Conservation (phyloP, 2,329 filamentous ascomycete species). For the Xylariales sp. region DNA sequence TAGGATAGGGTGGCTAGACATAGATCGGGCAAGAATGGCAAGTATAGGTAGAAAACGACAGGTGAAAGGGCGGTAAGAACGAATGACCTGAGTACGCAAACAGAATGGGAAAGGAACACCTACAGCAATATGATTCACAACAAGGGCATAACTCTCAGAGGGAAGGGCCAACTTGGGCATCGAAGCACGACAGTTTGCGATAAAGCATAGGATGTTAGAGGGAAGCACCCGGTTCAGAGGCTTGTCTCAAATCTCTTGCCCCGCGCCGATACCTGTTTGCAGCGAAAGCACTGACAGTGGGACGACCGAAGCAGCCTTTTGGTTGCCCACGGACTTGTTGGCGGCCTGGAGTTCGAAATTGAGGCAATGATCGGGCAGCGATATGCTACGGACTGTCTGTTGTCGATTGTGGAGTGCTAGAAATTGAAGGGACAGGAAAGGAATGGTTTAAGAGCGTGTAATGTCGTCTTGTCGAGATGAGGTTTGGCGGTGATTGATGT, state of each 20-base stretch:
- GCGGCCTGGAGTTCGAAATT: too few relatives aligned
- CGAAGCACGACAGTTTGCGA: constrained; percentile 5
- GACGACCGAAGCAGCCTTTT: constrained; percentile 3
- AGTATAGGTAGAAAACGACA: too few relatives aligned
- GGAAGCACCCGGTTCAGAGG: constrained; percentile 8
- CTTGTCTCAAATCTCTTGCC: constrained; percentile 6
- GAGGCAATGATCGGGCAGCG: too few relatives aligned
- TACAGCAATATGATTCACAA: constrained; percentile 1
- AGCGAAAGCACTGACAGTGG: constrained; percentile 3
- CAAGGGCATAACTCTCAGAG: background rate
- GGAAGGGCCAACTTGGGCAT: background rate
- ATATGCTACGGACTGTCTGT: too few relatives aligned
- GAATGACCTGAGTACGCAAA: background rate
- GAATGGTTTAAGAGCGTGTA: too few relatives aligned
- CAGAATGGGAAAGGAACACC: background rate
- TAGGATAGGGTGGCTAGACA: background rate
- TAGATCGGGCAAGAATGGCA: background rate
- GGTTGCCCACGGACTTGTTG: too few relatives aligned
- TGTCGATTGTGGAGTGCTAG: too few relatives aligned
- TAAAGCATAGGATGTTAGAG: background rate
- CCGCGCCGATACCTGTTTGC: constrained; percentile 8
- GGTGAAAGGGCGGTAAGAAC: background rate
- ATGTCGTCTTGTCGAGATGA: too few relatives aligned
- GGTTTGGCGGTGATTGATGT: too few relatives aligned
- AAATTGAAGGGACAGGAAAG: too few relatives aligned